Conservation (phyloP, 129 eudicot species). For the Kitagawia praeruptora region DNA sequence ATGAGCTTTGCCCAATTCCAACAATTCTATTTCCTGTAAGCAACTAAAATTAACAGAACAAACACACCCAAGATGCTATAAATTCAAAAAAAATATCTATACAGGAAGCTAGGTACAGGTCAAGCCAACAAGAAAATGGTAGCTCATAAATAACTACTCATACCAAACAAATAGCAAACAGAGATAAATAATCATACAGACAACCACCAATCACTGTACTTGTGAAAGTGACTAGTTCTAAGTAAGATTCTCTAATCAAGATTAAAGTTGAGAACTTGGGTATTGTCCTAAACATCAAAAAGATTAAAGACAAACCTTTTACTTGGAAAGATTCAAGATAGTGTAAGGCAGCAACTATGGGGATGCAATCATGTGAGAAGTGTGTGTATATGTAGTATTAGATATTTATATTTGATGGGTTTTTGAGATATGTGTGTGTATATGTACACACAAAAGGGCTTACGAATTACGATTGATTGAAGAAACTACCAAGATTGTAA, state of each 20-base stretch:
- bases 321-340: neutral
- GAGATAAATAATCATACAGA: neutral
- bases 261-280: neutral
- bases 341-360: neutral
- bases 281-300: neutral
- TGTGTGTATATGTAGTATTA: neutral
- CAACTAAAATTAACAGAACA: neutral
- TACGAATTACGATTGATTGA: neutral
- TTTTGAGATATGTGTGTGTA: neutral
- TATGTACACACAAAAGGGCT: neutral
- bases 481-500: neutral
- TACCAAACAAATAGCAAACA: neutral
- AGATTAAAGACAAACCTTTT: neutral
- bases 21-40: neutral
- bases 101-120: neutral
- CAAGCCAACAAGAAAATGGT: neutral
- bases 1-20: conserved; percentile 2
- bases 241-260: neutral
- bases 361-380: neutral
- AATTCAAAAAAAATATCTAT: neutral
- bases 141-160: conserved; percentile 1
- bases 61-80: neutral
- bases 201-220: neutral
- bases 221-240: neutral
- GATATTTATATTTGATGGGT: neutral